Base-by-base conservation (phyloP, 805 yeast species). In the Kuraishia molischiana region DNA sequence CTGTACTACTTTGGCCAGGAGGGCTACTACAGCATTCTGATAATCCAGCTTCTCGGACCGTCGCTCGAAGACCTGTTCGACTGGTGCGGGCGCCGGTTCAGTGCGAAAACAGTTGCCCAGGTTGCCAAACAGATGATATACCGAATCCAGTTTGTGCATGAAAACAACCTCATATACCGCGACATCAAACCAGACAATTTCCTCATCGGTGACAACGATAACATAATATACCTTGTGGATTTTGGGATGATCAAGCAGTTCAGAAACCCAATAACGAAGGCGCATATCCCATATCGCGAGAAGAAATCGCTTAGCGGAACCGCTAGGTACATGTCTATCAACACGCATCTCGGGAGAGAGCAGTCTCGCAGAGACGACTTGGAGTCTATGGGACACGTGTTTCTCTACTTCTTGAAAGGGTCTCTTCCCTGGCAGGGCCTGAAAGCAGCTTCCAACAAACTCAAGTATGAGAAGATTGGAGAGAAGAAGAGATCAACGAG, bases 341-440 rank as follows among this genome's bases (percentile, higher is more conserved):
- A 83, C 59, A 83, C 94, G n/a, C 94, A 83, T 62, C 61, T 83
- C 50, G 92, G 92, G 2, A 68, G 89, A 50, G 94, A 83, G 53
- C 94, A 83, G 54, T 77, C 80, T 49, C 70, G 94, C 61, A 64
- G 94, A 58, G 94, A 83, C 54, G 94, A 83, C 57, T 67, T 83
- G 50, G 94, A 83, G 59, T 76, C 84, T 6, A 61, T 83, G 48
- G 92, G 90, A 14, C 92, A 83, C 59, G 92, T 83, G 1, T 83
- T 83, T 52, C 74, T 83, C 53, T 83, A 83, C 57, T 83, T 83
- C 50, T 58, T 82, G 39, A 71, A 84, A 52, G 92, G 94, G 21
- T 80, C 77, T 44, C 67, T 83, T 53, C 94, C 94, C 34, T 83
- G 94, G 94, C 94, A 83, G 61, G 94, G 94, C n/a, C 62, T 83